Percentiles rank a stretch among this genome's conserved stretches.
phyloP scores from a whole-genome alignment of 208 protist genomes.

The Porcisia hertigi region DNA sequence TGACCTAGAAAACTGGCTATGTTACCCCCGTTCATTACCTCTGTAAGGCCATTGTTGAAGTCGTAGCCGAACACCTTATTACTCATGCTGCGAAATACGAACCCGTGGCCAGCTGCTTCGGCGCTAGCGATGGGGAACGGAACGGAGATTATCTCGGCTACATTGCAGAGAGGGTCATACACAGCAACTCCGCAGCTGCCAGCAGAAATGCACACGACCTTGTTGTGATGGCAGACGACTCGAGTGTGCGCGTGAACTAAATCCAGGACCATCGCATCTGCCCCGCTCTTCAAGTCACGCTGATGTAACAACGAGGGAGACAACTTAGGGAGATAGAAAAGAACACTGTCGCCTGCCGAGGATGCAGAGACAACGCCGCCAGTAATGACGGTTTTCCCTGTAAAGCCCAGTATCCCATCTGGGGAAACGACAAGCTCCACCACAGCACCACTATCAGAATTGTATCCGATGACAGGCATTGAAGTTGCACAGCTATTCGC shows the following conservation, averaged over 20 bases:
- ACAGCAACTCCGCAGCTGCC: conserved; percentile 32
- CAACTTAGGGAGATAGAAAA: conserved; percentile 54
- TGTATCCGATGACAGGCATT: conserved; percentile 31
- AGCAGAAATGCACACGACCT: conserved; percentile 47
- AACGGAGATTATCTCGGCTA: conserved; percentile 49
- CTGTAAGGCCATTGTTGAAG: conserved; percentile 60
- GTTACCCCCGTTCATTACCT: conserved; percentile 22
- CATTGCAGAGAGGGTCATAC: conserved; percentile 62
- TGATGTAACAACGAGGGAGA: conserved; percentile 28
- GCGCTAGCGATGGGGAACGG: conserved; percentile 35
- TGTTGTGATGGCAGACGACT: conserved; percentile 60
- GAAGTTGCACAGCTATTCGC: not conserved
- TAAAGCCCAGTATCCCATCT: not conserved
- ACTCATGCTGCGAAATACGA: conserved; percentile 52
- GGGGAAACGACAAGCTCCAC: conserved; percentile 15
- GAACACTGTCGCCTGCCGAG: conserved; percentile 30
- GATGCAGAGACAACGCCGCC: conserved; percentile 26
- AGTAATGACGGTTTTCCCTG: conserved; percentile 11
- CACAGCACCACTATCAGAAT: conserved; percentile 17
- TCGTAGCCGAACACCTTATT: conserved; percentile 60
- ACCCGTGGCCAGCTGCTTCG: conserved; percentile 64
- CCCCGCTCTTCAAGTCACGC: conserved; percentile 11
- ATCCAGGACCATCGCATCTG: conserved; percentile 15
- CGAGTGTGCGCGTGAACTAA: conserved; percentile 29
- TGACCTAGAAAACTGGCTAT: conserved; percentile 37